Evolutionary conservation across 148 eudicot species (phyloP).

Genomic region (Silene conica): DNA sequence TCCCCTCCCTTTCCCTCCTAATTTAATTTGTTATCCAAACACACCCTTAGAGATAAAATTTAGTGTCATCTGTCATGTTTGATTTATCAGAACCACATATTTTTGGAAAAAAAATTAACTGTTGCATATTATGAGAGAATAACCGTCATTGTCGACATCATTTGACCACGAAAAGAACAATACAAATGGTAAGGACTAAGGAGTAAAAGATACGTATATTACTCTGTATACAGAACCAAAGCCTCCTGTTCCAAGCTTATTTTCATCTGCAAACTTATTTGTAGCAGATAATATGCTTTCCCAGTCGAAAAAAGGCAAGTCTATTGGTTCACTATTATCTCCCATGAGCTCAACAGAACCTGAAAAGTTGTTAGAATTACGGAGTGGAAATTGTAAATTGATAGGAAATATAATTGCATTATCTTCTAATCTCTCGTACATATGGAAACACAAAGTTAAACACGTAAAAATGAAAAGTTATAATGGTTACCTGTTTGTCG

Average conservation of each 20-base stretch:
- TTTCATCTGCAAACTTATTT: constrained; percentile 20
- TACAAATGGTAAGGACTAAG: no score
- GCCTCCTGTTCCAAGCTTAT: constrained; percentile 29
- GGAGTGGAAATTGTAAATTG: background rate
- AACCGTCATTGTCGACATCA: background rate
- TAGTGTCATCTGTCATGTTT: background rate
- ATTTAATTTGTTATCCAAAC: no score
- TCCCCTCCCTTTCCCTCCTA: no score
- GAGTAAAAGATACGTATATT: background rate
- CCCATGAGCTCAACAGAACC: constrained; percentile 13
- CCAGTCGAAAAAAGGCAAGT: constrained; percentile 24
- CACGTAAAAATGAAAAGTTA: background rate
- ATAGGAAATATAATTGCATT: no score
- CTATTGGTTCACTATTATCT: constrained; percentile 19
- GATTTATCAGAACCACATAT: background rate
- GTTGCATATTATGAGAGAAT: background rate
- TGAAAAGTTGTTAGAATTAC: constrained; percentile 3
- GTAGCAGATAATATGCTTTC: constrained; percentile 27
- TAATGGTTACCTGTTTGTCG: constrained; percentile 7
- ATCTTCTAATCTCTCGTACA: no score
- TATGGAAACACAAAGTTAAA: background rate
- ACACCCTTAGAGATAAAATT: no score
- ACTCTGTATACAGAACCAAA: constrained; percentile 28
- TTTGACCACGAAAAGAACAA: background rate
- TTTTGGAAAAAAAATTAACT: no score